A percentile compares a stretch with the other conserved stretches of the same genome.
phyloP scores from a whole-genome alignment of 139 green algal species.

The Picochlorum sp. region DNA sequence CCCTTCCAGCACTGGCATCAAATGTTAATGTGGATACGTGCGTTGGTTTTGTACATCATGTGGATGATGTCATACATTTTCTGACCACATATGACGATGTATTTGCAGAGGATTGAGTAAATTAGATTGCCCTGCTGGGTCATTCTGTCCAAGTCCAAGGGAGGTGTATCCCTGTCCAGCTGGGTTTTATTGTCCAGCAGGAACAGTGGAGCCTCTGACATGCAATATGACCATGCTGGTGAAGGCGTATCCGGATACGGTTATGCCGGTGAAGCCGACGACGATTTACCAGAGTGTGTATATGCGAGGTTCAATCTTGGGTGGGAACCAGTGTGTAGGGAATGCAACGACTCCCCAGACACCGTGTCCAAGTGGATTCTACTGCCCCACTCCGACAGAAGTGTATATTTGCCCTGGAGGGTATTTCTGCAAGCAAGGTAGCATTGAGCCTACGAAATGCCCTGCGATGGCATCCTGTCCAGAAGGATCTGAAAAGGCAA shows the following conservation, averaged over 20 bases:
- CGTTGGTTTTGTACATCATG: neutral
- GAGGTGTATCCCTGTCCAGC: conserved; percentile 16
- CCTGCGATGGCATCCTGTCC: conserved; percentile 32
- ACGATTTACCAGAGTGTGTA: conserved; percentile 25
- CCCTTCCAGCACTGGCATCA: conserved; percentile 16
- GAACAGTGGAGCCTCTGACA: conserved; percentile 22
- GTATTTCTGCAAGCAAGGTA: conserved; percentile 34
- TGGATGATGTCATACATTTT: no score
- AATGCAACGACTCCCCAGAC: conserved; percentile 17
- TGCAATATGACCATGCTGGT: conserved; percentile 25
- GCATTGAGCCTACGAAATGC: conserved; percentile 18
- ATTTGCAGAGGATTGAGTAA: conserved; percentile 12
- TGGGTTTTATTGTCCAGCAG: conserved; percentile 29
- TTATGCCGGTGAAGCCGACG: conserved; percentile 8
- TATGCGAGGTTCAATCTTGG: conserved; percentile 22
- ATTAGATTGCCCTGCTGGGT: conserved; percentile 26
- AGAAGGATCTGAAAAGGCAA: conserved; percentile 20
- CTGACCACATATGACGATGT: conserved; percentile 10
- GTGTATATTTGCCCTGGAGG: conserved; percentile 25
- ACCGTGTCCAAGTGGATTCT: conserved; percentile 22
- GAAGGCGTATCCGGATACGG: conserved; percentile 6
- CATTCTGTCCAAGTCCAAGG: conserved; percentile 32
- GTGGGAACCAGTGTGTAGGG: conserved; percentile 33
- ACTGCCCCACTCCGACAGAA: conserved; percentile 24
- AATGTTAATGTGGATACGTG: conserved; percentile 2